Evolutionary conservation across 306 rosid genomes (phyloP), one percentile per base, ranked within the genome.

Genomic region (Elaeagnus macrophylla): DNA sequence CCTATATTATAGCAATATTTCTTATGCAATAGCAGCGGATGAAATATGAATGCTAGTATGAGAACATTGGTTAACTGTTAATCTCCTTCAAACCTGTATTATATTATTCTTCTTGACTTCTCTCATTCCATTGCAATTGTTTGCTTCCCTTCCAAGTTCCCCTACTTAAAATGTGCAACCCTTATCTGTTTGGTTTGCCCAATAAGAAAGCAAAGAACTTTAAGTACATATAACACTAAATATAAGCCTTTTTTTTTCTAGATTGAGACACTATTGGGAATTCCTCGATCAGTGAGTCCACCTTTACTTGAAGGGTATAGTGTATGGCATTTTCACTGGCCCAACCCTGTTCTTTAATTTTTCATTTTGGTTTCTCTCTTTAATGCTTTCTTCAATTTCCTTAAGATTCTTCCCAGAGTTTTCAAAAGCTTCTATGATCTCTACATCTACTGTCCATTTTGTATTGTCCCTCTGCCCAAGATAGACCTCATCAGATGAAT

Each of bases 401-500:
- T 43, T 53, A 54, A 84, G n/a, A 4, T 53, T 56, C 50, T 57
- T 71, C 4, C 79, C 81, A 46, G 80, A 81, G 9, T 52, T 66
- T 49, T 78, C 59, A 10, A 72, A 81, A 3, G 73, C 77, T 61
- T 73, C 72, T 18, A 78, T 35, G 8, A 83, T 67, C 12, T 35
- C 16, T 13, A 44, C 6, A 43, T 83, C 93, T 3, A 79, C 68
- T 35, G 93, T 83, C 93, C 93, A 83, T 14, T 78, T 57, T 16
- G 64, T 60, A 48, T 51, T 72, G 8, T 76, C 77, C 58, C 83
- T 73, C 39, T 77, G 60, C 17, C 93, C 93, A 17, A 83, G 81
- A 62, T 78, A 87, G 12, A 81, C 41, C 74, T 87, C 95, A 67
- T 87, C 95, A 44, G 89, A 72, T 9, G 94, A 80, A 62, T 86